These are phyloP conservation scores for Metschnikowia aberdeeniae DNA, from an alignment of 805 yeast species.

Conservation along the genomic window DNA sequence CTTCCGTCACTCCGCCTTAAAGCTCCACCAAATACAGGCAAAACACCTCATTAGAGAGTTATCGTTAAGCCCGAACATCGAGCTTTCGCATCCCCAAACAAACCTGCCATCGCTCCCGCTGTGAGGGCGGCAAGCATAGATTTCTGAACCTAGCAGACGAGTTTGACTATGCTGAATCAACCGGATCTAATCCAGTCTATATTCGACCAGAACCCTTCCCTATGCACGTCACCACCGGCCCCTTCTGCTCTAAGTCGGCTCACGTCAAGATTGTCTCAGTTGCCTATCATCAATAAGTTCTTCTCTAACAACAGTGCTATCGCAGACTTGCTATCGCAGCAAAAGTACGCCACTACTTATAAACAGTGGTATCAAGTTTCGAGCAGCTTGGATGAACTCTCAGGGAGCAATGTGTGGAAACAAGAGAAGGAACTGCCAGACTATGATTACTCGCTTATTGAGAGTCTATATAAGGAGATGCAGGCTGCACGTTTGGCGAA, in stretches of 20 bases:
- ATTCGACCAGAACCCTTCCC: slow-evolving; percentile 12
- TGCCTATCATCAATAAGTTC: slow-evolving; percentile 13
- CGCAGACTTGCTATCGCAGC: slow-evolving; percentile 22
- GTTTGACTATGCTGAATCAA: slow-evolving; percentile 6
- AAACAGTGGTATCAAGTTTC: slow-evolving; percentile 68
- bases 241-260: slow-evolving; percentile 3
- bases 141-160: no score
- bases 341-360: slow-evolving; percentile 39
- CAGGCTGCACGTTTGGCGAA: slow-evolving; percentile 51
- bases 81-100: no score
- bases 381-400: slow-evolving; percentile 56
- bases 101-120: no score
- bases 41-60: no score
- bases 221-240: slow-evolving; percentile 7
- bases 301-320: slow-evolving; percentile 5
- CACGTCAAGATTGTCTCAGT: slow-evolving; percentile 4
- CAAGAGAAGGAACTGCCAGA: slow-evolving; percentile 51
- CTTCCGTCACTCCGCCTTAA: not conserved
- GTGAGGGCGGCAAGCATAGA: no score
- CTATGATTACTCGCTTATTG: slow-evolving; percentile 68
- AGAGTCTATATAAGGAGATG: slow-evolving; percentile 50
- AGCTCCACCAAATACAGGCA: not conserved
- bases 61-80: no score
- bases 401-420: slow-evolving; percentile 74
- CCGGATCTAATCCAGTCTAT: slow-evolving; percentile 16